Evolutionary conservation across 73 alveolate genomes (phyloP).

Genomic region (Tetrahymena malaccensis): DNA sequence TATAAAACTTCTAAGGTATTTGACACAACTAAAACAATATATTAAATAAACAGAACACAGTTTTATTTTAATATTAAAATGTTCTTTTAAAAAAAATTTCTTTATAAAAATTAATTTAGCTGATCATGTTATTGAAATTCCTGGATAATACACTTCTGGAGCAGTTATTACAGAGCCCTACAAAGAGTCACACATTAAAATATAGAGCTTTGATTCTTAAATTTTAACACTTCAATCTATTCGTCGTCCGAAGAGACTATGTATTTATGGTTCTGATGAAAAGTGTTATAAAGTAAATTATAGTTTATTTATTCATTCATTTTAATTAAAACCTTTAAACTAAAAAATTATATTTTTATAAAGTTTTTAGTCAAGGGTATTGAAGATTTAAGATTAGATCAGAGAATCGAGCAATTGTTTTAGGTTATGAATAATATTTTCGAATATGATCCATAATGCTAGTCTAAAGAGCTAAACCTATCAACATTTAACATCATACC

Average conservation of each 20-base stretch:
- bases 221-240: conserved; percentile 84
- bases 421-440: conserved; percentile 87
- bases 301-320: too few relatives aligned
- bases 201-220: conserved; percentile 80
- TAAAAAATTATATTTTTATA: background rate
- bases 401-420: conserved; percentile 90
- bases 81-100: background rate
- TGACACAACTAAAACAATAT: background rate
- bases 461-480: conserved; percentile 62
- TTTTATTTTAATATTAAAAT: too few relatives aligned
- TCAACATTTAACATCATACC: conserved; percentile 94
- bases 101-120: conserved; percentile 18
- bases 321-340: too few relatives aligned
- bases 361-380: conserved; percentile 91
- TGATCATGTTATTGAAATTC: conserved; percentile 71
- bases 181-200: conserved; percentile 65
- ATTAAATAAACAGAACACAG: background rate
- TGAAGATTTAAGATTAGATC: conserved; percentile 96
- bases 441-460: conserved; percentile 72
- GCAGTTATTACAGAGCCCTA: conserved; percentile 52
- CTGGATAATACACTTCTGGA: conserved; percentile 65
- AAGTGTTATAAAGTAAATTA: conserved; percentile 62
- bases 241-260: conserved; percentile 90
- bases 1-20: conserved; percentile 60
- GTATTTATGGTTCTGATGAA: conserved; percentile 94